phyloP scores from a whole-genome alignment of 2,329 filamentous ascomycete species.

The Cytospora leucostoma region DNA sequence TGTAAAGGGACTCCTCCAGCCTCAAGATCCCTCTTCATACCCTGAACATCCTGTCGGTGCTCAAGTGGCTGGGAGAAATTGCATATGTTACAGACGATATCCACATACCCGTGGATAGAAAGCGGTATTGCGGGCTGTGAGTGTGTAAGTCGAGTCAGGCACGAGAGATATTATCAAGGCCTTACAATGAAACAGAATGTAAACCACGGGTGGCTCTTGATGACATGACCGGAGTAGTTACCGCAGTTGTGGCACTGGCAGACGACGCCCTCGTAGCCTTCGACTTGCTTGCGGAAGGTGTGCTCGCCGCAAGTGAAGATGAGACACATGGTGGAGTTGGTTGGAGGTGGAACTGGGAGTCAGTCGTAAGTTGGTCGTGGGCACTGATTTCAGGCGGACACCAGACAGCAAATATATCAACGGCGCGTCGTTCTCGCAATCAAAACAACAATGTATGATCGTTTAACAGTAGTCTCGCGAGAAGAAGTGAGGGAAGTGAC shows the following conservation, averaged over 20 bases:
- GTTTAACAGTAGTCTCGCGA: not conserved
- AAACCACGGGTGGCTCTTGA: slow-evolving; percentile 71
- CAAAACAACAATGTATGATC: not conserved
- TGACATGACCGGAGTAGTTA: slow-evolving; percentile 61
- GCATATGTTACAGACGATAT: slow-evolving; percentile 74
- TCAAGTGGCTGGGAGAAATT: slow-evolving; percentile 70
- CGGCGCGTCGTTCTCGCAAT: not conserved
- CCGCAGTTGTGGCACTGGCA: slow-evolving; percentile 69
- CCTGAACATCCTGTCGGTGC: slow-evolving; percentile 57
- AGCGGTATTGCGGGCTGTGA: slow-evolving; percentile 69
- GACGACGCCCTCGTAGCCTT: slow-evolving; percentile 62
- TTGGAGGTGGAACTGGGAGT: not conserved
- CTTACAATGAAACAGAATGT: slow-evolving; percentile 75
- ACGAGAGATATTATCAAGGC: slow-evolving; percentile 5
- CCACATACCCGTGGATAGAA: slow-evolving; percentile 65
- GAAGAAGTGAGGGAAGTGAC: not conserved
- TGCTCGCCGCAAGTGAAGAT: slow-evolving; percentile 64
- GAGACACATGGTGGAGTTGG: slow-evolving; percentile 53
- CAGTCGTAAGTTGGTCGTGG: not conserved
- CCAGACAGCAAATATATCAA: not conserved
- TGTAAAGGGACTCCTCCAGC: slow-evolving; percentile 42
- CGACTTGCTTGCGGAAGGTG: slow-evolving; percentile 60
- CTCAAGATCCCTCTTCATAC: slow-evolving; percentile 46
- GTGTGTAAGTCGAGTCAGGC: not conserved
- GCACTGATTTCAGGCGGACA: not conserved